Evolutionary conservation across 148 eudicot genomes (phyloP), one percentile per base, ranked within the genome.

Genomic region (Nyssa sinensis): DNA sequence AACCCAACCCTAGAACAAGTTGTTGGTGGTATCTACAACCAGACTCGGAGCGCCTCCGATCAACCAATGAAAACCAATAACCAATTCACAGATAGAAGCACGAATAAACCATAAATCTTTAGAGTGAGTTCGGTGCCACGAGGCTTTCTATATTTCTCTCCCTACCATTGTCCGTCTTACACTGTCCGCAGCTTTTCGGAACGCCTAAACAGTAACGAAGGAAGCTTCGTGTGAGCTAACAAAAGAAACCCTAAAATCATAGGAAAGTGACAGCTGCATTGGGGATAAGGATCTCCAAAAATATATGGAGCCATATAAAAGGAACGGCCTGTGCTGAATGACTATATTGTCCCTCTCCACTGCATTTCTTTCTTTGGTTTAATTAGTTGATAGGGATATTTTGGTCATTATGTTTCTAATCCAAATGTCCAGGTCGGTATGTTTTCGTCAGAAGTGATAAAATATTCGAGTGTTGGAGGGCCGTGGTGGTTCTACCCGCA

Each of bases 281-380:
- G 25, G 64, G 49, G 47, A 30, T 3, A 1, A 14, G 9, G 3
- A 24, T 7, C 5, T 7, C 7, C 25, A 23, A n/a, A n/a, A 2
- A 11, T n/a, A 28, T 29, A 1, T 47, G 11, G 21, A 11, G 34
- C 13, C 13, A 13, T n/a, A 28, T 29, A 3, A 0, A 9, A 37
- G 29, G 13, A 5, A 33, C 25, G 23, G 4, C n/a, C 4, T 11
- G 7, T n/a, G 0, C 31, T 30, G 21, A n/a, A n/a, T 69, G 62
- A 69, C 73, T 19, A 0, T n/a, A 53, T 30, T 69, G 73, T 13
- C 73, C 73, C n/a, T n/a, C n/a, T n/a, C n/a, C n/a, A n/a, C n/a
- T n/a, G n/a, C n/a, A n/a, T n/a, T n/a, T n/a, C n/a, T n/a, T n/a
- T n/a, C n/a, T n/a, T n/a, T n/a, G n/a, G n/a, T n/a, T n/a, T n/a